Base-by-base conservation (phyloP, 1,284 basidiomycete species). In the Rhodotorula glutinis region DNA sequence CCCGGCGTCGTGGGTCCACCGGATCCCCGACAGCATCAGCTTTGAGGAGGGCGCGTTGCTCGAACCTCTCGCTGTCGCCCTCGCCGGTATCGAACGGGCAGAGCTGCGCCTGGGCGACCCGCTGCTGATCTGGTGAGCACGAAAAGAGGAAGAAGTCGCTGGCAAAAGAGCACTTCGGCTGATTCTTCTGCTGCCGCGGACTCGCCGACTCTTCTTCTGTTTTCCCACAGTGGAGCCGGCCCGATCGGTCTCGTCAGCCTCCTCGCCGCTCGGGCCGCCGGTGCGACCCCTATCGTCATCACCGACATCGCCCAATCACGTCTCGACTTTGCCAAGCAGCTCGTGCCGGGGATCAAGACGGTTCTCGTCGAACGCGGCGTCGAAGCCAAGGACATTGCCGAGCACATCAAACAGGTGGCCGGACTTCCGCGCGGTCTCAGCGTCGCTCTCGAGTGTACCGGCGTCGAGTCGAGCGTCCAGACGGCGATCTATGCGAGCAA, bases 401-500 rank as follows among this genome's bases (percentile, higher is more conserved):
- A 57, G 23, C 70, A 75, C 70, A 77, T 82, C 63, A 78, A 79
- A 67, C 65, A 67, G 10, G 75, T 69, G 2, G 78, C 79, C 23
- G 80, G 79, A 0, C 60, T 73, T 4, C 52, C 55, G 17, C 11
- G 23, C 10, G 73, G 73, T 11, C 56, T 81, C 16, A 69, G 69
- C n/a, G 69, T 80, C 41, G 80, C 79, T 0, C 80, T 92, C 66
- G 91, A 92, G 75, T 90, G 90, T 57, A 93, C 91, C 58, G 93
- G 93, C 23, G 90, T 93, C 33, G 91, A 95, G 79, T 85, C 85
- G 46, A 91, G 88, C 19, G 89, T 96, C 72, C 87, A 90, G 76
- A 89, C 89, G n/a, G 91, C 85, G 7, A 83, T 92, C 70, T 85
- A 84, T 74, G 81, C 49, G 4, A 44, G 41, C 13, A 63, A 43